phyloP scores from a whole-genome alignment of 2,329 filamentous ascomycete genomes.

The Aspergillus fischeri region DNA sequence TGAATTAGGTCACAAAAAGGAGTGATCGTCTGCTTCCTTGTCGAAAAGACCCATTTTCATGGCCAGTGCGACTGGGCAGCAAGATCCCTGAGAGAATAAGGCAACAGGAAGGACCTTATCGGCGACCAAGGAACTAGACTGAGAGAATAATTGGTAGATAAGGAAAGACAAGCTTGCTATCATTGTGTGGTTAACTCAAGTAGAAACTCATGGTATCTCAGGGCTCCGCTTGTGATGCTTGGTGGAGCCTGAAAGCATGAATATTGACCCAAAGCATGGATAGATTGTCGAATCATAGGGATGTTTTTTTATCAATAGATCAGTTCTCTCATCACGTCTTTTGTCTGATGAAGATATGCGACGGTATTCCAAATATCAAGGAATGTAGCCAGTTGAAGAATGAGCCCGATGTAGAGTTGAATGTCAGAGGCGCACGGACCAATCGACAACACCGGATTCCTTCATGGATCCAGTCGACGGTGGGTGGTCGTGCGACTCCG shows the following conservation, averaged over 20 bases:
- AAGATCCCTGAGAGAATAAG: neutral
- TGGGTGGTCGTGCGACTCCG: neutral
- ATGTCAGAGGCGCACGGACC: constrained; percentile 13
- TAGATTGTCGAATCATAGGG: neutral
- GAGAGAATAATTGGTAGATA: neutral
- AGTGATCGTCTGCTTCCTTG: neutral
- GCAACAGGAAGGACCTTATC: neutral
- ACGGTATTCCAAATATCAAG: neutral
- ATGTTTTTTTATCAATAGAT: neutral
- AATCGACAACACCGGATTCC: constrained; percentile 1
- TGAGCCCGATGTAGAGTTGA: neutral
- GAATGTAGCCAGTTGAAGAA: neutral
- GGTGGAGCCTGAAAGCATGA: neutral
- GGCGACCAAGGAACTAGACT: neutral
- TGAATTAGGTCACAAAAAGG: neutral
- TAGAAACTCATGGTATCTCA: neutral
- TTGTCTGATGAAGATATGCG: neutral
- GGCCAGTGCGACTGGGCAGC: neutral
- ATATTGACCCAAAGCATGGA: neutral
- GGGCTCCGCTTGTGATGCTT: neutral
- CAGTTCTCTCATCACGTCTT: neutral
- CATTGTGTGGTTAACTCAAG: no score
- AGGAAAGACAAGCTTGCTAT: neutral
- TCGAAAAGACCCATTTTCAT: neutral
- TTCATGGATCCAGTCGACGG: neutral